Evolutionary conservation across 148 eudicot species (phyloP).

Genomic region (Cornus kousa): DNA sequence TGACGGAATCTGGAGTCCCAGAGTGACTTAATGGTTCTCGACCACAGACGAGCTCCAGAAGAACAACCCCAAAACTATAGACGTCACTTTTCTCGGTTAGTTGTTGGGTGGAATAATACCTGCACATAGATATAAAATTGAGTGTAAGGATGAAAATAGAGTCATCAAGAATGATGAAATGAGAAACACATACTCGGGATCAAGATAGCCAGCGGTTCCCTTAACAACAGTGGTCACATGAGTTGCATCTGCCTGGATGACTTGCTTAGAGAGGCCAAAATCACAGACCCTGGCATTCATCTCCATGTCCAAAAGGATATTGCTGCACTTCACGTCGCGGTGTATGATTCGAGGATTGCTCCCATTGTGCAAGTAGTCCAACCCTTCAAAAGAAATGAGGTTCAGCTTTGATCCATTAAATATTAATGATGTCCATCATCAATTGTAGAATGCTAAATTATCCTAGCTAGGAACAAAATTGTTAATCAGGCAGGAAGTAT

Average conservation of each 20-base stretch:
- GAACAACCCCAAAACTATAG: conserved; percentile 82
- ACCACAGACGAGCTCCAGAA: conserved; percentile 84
- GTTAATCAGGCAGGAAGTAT: background rate
- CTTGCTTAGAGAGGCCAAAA: conserved; percentile 79
- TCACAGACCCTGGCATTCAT: conserved; percentile 82
- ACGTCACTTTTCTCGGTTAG: conserved; percentile 83
- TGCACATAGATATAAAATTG: conserved; percentile 18
- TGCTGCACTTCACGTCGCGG: conserved; percentile 81
- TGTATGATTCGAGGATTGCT: conserved; percentile 78
- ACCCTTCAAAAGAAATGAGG: conserved; percentile 35
- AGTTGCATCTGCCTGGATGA: conserved; percentile 53
- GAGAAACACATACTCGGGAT: conserved; percentile 63
- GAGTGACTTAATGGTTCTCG: conserved; percentile 65
- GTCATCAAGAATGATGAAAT: background rate
- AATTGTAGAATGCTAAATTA: background rate
- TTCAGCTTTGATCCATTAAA: background rate
- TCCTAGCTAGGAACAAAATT: background rate
- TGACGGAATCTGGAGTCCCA: conserved; percentile 75
- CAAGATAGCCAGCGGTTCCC: conserved; percentile 91
- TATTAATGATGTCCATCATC: background rate
- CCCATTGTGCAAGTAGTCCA: conserved; percentile 81
- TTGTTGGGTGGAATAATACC: conserved; percentile 80
- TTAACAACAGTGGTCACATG: conserved; percentile 75
- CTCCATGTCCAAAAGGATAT: conserved; percentile 67
- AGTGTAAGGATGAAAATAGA: background rate